Conservation (phyloP, 2,329 filamentous ascomycete species). For the Zymoseptoria tritici region DNA sequence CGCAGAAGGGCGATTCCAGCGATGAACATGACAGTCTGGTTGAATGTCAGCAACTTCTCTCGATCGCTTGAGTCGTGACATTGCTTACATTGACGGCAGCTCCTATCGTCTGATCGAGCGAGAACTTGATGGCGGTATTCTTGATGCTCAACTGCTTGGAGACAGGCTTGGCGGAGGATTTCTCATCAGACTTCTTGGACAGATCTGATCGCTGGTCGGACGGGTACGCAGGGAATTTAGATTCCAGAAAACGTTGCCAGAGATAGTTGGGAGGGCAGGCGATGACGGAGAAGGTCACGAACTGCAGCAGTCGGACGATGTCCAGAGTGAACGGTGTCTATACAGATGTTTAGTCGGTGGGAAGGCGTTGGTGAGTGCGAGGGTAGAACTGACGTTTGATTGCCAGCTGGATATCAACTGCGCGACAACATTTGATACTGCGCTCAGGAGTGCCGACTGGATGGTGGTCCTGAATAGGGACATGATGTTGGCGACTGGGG, state of each 20-base stretch:
- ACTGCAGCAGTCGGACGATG: conserved; percentile 64
- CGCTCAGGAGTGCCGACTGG: conserved; percentile 59
- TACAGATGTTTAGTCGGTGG: neutral
- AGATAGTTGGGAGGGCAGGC: conserved; percentile 75
- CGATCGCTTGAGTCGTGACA: neutral
- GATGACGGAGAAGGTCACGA: conserved; percentile 64
- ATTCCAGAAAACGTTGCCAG: conserved; percentile 77
- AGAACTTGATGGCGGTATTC: conserved; percentile 61
- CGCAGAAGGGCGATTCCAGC: conserved; percentile 52
- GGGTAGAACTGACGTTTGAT: conserved; percentile 42
- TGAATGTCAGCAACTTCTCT: neutral
- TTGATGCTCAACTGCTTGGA: conserved; percentile 39
- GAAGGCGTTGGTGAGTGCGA: neutral
- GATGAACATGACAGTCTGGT: conserved; percentile 52
- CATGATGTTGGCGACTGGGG: neutral
- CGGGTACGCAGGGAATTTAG: conserved; percentile 61
- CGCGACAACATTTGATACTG: conserved; percentile 64
- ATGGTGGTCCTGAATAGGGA: conserved; percentile 51
- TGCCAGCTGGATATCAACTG: conserved; percentile 61
- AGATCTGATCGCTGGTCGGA: conserved; percentile 25
- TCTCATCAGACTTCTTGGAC: conserved; percentile 17
- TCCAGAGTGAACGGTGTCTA: conserved; percentile 48
- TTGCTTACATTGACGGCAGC: conserved; percentile 48
- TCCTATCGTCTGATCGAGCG: conserved; percentile 62
- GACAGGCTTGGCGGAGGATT: conserved; percentile 1